Percentiles rank a stretch among this genome's conserved stretches.
phyloP scores from a whole-genome alignment of 352 stramenopile genomes.

The Peronospora belbahrii region DNA sequence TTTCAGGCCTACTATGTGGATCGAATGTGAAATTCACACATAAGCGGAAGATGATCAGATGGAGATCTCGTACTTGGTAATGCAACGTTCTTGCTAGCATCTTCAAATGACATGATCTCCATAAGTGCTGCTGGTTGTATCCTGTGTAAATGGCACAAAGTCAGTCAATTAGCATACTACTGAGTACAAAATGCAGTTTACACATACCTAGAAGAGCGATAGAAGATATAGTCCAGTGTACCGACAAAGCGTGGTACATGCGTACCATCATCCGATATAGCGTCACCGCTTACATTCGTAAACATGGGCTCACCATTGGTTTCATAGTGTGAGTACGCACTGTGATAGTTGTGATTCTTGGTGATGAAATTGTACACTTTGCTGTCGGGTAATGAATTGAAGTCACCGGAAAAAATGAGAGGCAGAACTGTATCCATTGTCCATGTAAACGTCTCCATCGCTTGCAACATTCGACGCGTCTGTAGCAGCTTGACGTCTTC shows the following conservation, averaged over 20 bases:
- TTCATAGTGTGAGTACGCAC: conserved; percentile 50
- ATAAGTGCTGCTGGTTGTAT: conserved; percentile 45
- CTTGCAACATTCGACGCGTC: conserved; percentile 40
- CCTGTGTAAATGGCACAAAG: too few relatives aligned
- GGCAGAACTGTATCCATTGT: conserved; percentile 11
- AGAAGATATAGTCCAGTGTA: conserved; percentile 82
- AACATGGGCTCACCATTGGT: conserved; percentile 47
- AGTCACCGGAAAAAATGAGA: conserved; percentile 68
- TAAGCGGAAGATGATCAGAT: conserved; percentile 67
- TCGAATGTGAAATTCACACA: conserved; percentile 54
- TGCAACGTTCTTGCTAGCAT: conserved; percentile 51
- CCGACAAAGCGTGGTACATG: conserved; percentile 58
- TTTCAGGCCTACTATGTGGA: background rate
- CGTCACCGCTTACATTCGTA: conserved; percentile 66
- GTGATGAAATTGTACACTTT: conserved; percentile 64
- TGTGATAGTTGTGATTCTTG: conserved; percentile 28
- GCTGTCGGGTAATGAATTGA: conserved; percentile 76
- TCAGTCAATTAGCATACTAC: conserved; percentile 6
- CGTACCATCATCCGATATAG: conserved; percentile 21
- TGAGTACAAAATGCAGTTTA: background rate
- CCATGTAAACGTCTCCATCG: conserved; percentile 33
- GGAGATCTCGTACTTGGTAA: conserved; percentile 60
- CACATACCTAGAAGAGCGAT: conserved; percentile 39
- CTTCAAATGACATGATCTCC: conserved; percentile 57
- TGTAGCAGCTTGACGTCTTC: conserved; percentile 83